A percentile compares a stretch with the other conserved stretches of the same genome.
Evolutionary conservation across 768 basidiomycete genomes (phyloP).

Genomic region (Tremella mesenterica): DNA sequence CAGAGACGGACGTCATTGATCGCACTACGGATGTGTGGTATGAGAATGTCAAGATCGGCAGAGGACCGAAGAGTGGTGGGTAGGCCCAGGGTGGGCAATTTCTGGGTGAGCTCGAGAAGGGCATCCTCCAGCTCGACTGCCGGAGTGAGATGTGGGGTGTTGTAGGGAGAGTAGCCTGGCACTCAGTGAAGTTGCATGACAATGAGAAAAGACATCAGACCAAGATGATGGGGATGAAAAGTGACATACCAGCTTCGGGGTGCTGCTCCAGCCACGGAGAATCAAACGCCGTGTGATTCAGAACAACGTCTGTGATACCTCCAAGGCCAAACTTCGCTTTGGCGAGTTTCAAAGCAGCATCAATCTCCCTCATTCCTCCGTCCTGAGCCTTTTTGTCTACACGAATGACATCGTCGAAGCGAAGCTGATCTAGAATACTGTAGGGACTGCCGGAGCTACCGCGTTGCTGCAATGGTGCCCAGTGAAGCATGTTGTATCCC

Average conservation of each 20-base stretch:
- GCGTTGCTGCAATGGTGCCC: constrained; percentile 85
- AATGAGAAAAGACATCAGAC: background rate
- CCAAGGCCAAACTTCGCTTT: constrained; percentile 79
- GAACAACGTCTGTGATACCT: constrained; percentile 85
- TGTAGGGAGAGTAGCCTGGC: constrained; percentile 76
- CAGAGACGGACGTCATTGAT: constrained; percentile 66
- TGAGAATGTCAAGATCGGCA: constrained; percentile 60
- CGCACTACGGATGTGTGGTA: constrained; percentile 55
- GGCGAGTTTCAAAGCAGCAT: constrained; percentile 52
- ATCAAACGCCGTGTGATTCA: constrained; percentile 95
- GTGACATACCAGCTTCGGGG: constrained; percentile 81
- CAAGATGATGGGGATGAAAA: too few species aligned
- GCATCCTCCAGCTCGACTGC: constrained; percentile 86
- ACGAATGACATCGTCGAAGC: constrained; percentile 72
- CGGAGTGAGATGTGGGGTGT: constrained; percentile 84
- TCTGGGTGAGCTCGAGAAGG: constrained; percentile 67
- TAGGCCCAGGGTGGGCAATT: constrained; percentile 58
- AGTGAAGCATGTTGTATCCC: constrained; percentile 98
- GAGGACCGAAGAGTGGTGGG: constrained; percentile 61
- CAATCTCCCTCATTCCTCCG: constrained; percentile 54
- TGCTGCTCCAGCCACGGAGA: constrained; percentile 84
- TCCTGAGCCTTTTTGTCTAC: constrained; percentile 44
- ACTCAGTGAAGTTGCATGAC: background rate
- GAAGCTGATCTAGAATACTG: constrained; percentile 78
- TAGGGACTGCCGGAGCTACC: constrained; percentile 87